These are phyloP conservation scores for Solidago caesia DNA, from an alignment of 129 eudicot species.

Conservation along the genomic window DNA sequence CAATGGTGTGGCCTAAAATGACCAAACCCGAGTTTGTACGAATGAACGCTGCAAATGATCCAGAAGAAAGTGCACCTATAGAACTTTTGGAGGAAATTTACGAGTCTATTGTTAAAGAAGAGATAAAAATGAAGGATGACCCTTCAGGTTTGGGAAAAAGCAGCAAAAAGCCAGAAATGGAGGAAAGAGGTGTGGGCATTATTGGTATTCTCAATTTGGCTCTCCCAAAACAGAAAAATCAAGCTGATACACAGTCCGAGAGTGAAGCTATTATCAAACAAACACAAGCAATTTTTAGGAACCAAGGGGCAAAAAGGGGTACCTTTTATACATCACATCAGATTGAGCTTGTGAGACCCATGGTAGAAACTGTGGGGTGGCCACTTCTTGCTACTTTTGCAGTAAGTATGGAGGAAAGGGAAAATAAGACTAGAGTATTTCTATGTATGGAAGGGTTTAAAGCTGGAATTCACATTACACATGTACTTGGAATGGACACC, in stretches of 20 bases:
- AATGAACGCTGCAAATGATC: constrained; percentile 71
- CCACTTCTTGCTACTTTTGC: constrained; percentile 95
- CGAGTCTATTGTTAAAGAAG: constrained; percentile 89
- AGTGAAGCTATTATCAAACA: constrained; percentile 81
- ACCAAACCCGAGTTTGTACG: constrained; percentile 85
- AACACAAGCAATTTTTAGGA: constrained; percentile 73
- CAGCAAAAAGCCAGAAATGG: constrained; percentile 68
- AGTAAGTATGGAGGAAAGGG: constrained; percentile 95
- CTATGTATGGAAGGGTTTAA: constrained; percentile 95
- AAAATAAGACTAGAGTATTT: constrained; percentile 70
- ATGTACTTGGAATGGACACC: constrained; percentile 96
- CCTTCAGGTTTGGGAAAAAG: constrained; percentile 44
- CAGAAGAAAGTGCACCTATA: constrained; percentile 80
- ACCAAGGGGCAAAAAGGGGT: constrained; percentile 84
- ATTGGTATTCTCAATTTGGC: constrained; percentile 88
- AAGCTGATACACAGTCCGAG: constrained; percentile 67
- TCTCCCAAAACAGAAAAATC: constrained; percentile 67
- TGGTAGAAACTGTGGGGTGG: constrained; percentile 98
- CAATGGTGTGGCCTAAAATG: constrained; percentile 95
- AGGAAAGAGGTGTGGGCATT: constrained; percentile 70
- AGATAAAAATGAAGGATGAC: constrained; percentile 90
- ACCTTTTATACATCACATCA: constrained; percentile 72
- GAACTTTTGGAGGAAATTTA: constrained; percentile 90
- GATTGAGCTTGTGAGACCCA: constrained; percentile 83
- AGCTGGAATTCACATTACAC: constrained; percentile 95